Evolutionary conservation across 2,329 filamentous ascomycete species (phyloP).

Genomic region (Lecanoromycetidae sp.): DNA sequence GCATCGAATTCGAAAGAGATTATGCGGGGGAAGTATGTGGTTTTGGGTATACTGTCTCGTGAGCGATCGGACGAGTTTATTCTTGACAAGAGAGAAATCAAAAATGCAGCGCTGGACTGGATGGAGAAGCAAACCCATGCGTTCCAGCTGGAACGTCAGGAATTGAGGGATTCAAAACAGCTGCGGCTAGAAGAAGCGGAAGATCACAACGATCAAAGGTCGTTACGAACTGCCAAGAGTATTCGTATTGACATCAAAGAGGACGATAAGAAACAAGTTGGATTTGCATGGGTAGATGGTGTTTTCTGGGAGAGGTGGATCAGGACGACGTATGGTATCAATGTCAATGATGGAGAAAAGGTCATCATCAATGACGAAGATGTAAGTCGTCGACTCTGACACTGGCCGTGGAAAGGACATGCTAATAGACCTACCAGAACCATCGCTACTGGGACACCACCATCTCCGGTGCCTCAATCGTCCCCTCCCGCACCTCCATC

Average conservation of each 20-base stretch:
- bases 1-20: constrained; percentile 85
- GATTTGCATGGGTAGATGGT: constrained; percentile 94
- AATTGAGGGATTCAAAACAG: constrained; percentile 87
- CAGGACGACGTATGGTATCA: constrained; percentile 83
- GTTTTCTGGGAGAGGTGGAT: constrained; percentile 98
- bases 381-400: constrained; percentile 45
- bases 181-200: constrained; percentile 92
- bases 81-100: constrained; percentile 73
- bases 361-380: constrained; percentile 97
- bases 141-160: constrained; percentile 86
- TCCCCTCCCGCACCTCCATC: constrained; percentile 78
- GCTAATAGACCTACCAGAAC: constrained; percentile 46
- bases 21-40: constrained; percentile 91
- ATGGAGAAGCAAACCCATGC: constrained; percentile 90
- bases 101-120: constrained; percentile 92
- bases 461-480: constrained; percentile 77
- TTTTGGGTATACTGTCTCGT: constrained; percentile 75
- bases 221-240: constrained; percentile 72
- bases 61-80: constrained; percentile 68
- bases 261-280: constrained; percentile 74
- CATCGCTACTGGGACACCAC: constrained; percentile 92
- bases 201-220: constrained; percentile 80
- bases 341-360: constrained; percentile 71
- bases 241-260: constrained; percentile 87
- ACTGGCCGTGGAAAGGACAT: constrained; percentile 22